Base-by-base conservation (phyloP, 176 grass and related monocot species). In the Tillandsia leiboldiana region DNA sequence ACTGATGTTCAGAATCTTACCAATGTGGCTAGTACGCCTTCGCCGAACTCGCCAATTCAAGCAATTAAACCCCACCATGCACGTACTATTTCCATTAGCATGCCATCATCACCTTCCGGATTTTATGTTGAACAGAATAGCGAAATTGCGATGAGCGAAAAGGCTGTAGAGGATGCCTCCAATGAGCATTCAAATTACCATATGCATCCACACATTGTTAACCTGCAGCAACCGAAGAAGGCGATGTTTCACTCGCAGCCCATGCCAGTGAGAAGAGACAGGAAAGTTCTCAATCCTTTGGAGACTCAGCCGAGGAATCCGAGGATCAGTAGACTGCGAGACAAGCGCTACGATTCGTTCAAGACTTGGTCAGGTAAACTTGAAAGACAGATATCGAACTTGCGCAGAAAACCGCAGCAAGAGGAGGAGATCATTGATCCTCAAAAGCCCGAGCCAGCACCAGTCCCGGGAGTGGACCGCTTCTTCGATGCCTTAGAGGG, bases 401-500 rank as follows among this genome's bases (percentile, higher is more conserved):
- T 96, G 0, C 83, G 77, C 0, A 80, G 84, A 58, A 68, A 78
- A 64, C 66, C 73, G 20, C 83, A 65, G 11, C 72, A 82, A 53
- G 49, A 66, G 48, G 63, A 70, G 72, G 80, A 65, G 12, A 33
- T 15, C 28, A 61, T 50, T 56, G 17, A 27, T 50, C 22, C 51
- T 42, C 56, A 52, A 53, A 26, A 10, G 18, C 65, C 22, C 67
- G 15, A 56, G 27, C 11, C 29, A 65, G 51, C 65, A 76, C 57
- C 53, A 50, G 65, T 86, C 77, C 91, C 91, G 48, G 18, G 63
- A 61, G 77, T 91, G 7, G 88, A 87, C 18, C 85, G 92, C 14
- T 96, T 91, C 82, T 96, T 96, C 72, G 81, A 84, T n/a, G 92
- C 92, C 53, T 69, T 96, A n/a, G 85, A 96, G 89, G 92, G 92